phyloP scores from a whole-genome alignment of 176 grass and related monocot genomes.

The Eleusine indica region DNA sequence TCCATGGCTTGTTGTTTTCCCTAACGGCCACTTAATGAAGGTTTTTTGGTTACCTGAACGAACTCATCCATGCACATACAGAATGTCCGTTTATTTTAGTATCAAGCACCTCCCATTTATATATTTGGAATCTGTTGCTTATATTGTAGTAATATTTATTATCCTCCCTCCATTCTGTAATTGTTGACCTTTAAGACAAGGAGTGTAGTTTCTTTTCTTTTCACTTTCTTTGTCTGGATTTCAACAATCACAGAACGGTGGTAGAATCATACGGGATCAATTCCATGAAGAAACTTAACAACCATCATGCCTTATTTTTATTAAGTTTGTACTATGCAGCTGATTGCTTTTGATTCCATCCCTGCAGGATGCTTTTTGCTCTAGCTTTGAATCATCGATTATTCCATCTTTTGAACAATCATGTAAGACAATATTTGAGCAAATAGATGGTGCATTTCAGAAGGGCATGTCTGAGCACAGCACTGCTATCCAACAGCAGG shows the following conservation, averaged over 20 bases:
- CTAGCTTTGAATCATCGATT: conserved; percentile 76
- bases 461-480: conserved; percentile 89
- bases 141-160: background rate
- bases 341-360: conserved; percentile 25
- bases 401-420: conserved; percentile 94
- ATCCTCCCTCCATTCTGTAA: background rate
- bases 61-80: conserved; percentile 32
- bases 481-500: conserved; percentile 68
- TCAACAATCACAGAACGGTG: background rate
- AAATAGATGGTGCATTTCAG: conserved; percentile 87
- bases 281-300: background rate
- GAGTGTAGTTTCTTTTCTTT: background rate
- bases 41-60: conserved; percentile 8
- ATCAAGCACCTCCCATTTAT: conserved; percentile 9
- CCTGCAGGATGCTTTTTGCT: conserved; percentile 71
- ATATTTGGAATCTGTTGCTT: conserved; percentile 15
- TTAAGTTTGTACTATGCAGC: conserved; percentile 18
- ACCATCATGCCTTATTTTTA: conserved; percentile 8
- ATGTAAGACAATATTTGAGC: conserved; percentile 83
- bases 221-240: background rate
- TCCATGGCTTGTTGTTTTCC: background rate
- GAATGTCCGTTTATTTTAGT: background rate
- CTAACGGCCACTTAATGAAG: background rate
- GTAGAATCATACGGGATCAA: background rate
- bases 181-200: too few relatives aligned